phyloP scores from a whole-genome alignment of 2,329 filamentous ascomycete species.

The Pseudogymnoascus sp. region DNA sequence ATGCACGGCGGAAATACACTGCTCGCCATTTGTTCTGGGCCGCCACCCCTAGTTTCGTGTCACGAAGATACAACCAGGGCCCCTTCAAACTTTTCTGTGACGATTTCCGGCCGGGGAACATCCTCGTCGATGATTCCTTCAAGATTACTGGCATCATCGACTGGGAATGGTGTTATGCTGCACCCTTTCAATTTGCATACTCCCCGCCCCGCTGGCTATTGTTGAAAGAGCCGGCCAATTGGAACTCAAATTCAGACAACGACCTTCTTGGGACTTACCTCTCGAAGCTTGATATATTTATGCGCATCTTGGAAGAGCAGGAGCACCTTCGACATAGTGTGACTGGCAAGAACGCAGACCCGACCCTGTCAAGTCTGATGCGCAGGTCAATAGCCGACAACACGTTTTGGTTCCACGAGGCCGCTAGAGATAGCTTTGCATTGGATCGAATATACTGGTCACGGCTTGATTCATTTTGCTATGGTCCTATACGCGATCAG shows the following conservation, averaged over 20 bases:
- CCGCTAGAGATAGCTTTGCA: background rate
- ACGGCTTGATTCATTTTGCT: background rate
- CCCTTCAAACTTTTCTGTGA: conserved; percentile 18
- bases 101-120: conserved; percentile 17
- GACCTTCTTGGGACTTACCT: background rate
- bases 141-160: conserved; percentile 16
- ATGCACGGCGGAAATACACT: background rate
- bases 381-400: background rate
- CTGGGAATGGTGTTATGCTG: conserved; percentile 17
- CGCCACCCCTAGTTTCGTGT: background rate
- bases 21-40: background rate
- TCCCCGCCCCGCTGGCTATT: conserved; percentile 18
- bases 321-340: background rate
- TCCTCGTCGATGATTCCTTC: conserved; percentile 15
- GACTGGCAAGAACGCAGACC: background rate
- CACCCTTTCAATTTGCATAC: conserved; percentile 17
- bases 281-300: background rate
- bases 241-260: background rate
- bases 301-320: background rate
- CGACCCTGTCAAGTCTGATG: background rate
- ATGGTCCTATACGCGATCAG: background rate
- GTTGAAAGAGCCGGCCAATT: conserved; percentile 11
- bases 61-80: conserved; percentile 18
- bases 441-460: background rate
- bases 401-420: background rate